Conservation (phyloP, 2,329 filamentous ascomycete genomes). For the Curvularia sp. region DNA sequence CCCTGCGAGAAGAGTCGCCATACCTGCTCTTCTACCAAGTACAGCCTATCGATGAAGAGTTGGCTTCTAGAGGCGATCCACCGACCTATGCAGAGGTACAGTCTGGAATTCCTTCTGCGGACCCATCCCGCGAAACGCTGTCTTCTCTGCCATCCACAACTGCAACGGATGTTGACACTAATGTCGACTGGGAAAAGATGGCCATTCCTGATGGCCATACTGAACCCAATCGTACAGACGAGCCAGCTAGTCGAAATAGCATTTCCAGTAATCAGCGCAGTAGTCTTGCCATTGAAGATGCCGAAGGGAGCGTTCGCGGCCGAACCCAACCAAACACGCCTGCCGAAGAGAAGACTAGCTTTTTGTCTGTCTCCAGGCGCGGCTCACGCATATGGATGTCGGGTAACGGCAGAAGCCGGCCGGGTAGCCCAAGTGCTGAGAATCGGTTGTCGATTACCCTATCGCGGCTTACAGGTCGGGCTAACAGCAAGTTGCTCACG, state of each 20-base stretch:
- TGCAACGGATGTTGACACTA: slow-evolving; percentile 29
- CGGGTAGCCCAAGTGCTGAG: slow-evolving; percentile 52
- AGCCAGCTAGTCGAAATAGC: slow-evolving; percentile 42
- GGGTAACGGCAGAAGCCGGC: slow-evolving; percentile 50
- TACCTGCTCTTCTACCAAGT: slow-evolving; percentile 97
- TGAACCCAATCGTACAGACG: slow-evolving; percentile 28
- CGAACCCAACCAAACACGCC: slow-evolving; percentile 52
- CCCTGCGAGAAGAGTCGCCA: slow-evolving; percentile 84
- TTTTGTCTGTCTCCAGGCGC: slow-evolving; percentile 44
- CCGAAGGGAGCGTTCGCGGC: slow-evolving; percentile 42
- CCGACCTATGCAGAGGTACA: slow-evolving; percentile 52
- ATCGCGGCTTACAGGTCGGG: slow-evolving; percentile 49
- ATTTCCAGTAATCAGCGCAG: slow-evolving; percentile 49
- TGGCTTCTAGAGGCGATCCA: slow-evolving; percentile 48
- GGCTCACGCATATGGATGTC: slow-evolving; percentile 42
- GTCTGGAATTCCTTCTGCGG: slow-evolving; percentile 26
- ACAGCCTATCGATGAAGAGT: slow-evolving; percentile 78
- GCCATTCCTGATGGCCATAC: slow-evolving; percentile 22
- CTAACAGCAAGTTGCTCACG: slow-evolving; percentile 50
- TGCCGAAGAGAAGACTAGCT: slow-evolving; percentile 50
- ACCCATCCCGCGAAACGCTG: slow-evolving; percentile 43
- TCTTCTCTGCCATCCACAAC: slow-evolving; percentile 24
- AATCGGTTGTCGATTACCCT: slow-evolving; percentile 53
- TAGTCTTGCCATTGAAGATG: slow-evolving; percentile 52
- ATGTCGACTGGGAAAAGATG: slow-evolving; percentile 36